These are phyloP conservation scores for Colletotrichum karsti DNA, from an alignment of 2,329 filamentous ascomycete species.

Conservation along the genomic window DNA sequence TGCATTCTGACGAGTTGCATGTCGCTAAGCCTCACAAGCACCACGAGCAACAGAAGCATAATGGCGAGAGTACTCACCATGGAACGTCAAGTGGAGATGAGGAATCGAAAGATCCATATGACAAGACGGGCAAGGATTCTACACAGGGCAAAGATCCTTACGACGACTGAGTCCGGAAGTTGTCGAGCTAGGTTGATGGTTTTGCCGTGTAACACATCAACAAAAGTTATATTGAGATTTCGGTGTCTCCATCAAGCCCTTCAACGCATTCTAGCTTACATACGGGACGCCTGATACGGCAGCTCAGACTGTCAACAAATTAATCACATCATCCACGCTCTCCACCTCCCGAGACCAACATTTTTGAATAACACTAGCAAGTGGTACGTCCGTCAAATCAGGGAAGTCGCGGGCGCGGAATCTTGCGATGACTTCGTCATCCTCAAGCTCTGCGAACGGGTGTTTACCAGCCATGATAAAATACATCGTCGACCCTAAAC, in stretches of 20 bases:
- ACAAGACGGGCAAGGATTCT: not conserved
- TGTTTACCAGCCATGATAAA: not conserved
- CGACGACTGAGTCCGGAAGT: not conserved
- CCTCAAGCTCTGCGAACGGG: not conserved
- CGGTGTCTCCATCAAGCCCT: no score
- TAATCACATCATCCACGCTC: not conserved
- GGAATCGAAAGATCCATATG: not conserved
- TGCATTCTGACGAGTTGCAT: slow-evolving; percentile 12
- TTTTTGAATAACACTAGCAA: not conserved
- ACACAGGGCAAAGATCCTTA: not conserved
- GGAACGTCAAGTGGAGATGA: not conserved
- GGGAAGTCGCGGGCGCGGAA: not conserved
- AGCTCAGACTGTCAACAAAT: no score
- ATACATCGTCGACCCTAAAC: slow-evolving; percentile 5
- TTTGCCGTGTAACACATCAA: no score
- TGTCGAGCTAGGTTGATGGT: no score
- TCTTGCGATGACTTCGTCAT: not conserved
- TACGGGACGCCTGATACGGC: no score
- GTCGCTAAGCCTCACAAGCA: slow-evolving; percentile 12
- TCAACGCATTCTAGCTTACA: no score
- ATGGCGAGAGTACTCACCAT: no score
- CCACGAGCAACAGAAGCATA: not conserved
- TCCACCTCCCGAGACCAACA: not conserved
- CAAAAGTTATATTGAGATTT: no score
- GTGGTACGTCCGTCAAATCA: not conserved